A percentile compares a stretch with the other conserved stretches of the same genome.
phyloP scores from a whole-genome alignment of 2,329 filamentous ascomycete species.

The Setomelanomma holmii region DNA sequence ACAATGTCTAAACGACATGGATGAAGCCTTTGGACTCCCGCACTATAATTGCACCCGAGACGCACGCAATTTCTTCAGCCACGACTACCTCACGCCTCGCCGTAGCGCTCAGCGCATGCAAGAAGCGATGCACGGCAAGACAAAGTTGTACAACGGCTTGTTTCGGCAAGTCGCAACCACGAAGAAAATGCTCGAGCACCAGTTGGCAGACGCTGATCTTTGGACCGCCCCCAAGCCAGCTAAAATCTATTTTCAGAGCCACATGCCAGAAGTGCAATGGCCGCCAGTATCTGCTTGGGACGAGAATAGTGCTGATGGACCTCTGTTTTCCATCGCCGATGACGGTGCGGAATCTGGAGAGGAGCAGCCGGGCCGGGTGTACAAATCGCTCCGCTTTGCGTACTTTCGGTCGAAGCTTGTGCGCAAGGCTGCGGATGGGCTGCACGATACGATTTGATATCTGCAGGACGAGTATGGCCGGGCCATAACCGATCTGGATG shows the following conservation, averaged over 20 bases:
- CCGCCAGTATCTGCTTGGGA: too few species aligned
- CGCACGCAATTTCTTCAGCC: background rate
- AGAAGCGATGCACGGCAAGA: background rate
- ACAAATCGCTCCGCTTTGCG: background rate
- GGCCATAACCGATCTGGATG: too few species aligned
- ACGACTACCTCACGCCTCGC: background rate
- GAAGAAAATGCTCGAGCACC: background rate
- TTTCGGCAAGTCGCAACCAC: background rate
- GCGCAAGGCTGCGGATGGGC: background rate
- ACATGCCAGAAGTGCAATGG: too few species aligned
- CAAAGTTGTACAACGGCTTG: background rate
- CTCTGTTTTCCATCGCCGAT: too few species aligned
- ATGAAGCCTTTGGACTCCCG: background rate
- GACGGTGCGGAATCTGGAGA: too few species aligned
- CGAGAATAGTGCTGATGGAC: too few species aligned
- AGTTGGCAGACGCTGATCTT: background rate
- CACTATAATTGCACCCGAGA: background rate
- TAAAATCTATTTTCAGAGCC: too few species aligned
- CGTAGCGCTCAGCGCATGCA: background rate
- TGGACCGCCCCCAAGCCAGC: background rate
- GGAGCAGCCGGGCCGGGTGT: too few species aligned
- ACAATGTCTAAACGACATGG: background rate
- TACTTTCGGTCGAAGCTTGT: background rate
- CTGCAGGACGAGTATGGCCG: too few species aligned
- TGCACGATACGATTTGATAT: too few species aligned